Evolutionary conservation across 208 protist genomes (phyloP), one percentile per base, ranked within the genome.

Genomic region (Trypanosoma theileri): DNA sequence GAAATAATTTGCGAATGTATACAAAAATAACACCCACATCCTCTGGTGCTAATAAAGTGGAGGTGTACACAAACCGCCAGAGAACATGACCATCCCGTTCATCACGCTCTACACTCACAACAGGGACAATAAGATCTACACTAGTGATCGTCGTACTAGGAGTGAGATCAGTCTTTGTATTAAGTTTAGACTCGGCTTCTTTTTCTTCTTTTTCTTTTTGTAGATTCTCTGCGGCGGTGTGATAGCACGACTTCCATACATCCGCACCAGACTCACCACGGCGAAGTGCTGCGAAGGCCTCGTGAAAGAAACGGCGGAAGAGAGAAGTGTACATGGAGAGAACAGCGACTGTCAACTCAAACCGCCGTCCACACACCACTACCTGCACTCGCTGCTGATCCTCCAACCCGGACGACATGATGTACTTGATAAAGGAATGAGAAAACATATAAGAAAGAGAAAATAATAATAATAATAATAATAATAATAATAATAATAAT

Each of bases 11-110:
- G 35, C 90, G 80, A 42, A 93, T 66, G 68, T 81, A 89, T 44
- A 93, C 90, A 45, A 93, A 69, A 53, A 96, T 60, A 54, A 85
- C 65, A 7, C 90, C 90, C 40, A 92, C 73, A 59, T 82, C 88
- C n/a, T 89, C 81, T 14, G 74, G 79, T 84, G 88, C 13, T 86
- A 80, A 19, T 82, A 62, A 41, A 76, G 55, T 55, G 80, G 80
- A 3, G 81, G 60, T 61, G 46, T 69, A 71, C 46, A 66, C 65
- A 72, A 71, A 71, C 24, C 59, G 52, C 72, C 72, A 77, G 19
- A 58, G 57, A 21, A 13, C 10, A 3, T 19, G 12, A 8, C 22
- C 13, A 6, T 35, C 28, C 6, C 28, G 28, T 4, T 26, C 35
- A 22, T 63, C 53, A 46, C 59, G 65, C 48, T 66, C 72, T n/a